Base-by-base conservation (phyloP, 2,329 filamentous ascomycete genomes). In the Curvularia sp. region DNA sequence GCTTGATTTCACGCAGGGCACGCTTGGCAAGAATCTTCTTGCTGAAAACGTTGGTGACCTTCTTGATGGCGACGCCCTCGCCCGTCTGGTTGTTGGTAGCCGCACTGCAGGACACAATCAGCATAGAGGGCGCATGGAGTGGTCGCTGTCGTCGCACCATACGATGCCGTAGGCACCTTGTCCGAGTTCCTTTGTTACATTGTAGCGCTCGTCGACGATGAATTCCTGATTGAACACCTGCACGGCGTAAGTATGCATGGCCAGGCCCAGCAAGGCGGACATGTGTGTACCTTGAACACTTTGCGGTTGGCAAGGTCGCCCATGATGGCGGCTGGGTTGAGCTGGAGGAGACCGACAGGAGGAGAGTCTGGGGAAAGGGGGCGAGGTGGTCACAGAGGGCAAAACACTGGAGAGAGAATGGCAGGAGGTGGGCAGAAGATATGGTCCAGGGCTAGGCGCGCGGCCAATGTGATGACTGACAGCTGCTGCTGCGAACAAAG, bases 31-130 rank as follows among this genome's bases (percentile, higher is more conserved):
- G 86, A 70, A 99, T 99, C 88, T 98, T 98, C 84, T 99, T 99
- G 86, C 93, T 97, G 81, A 99, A 99, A 72, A 99, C 94, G 90
- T 99, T 99, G 83, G 95, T 99, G 78, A 99, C 92, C 82, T 99
- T 99, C 82, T 99, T 99, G 84, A 99, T 95, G 72, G 95, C 95
- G 63, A 99, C 93, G 41, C 94, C 93, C 77, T 99, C 95, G 73
- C 88, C 89, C 31, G 91, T 96, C 78, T 93, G 88, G 76, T 88
- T 89, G 84, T 98, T 97, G 67, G 92, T 91, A 55, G 95, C 95
- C 60, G 95, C 94, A 80, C 93, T 97, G 77, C 64, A 63, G 59
- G 64, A 62, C 60, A 63, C 63, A 59, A 60, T 73, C 61, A 74
- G 63, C 62, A 54, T 56, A 43, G 48, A 30, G 49, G 28, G 38